These are phyloP conservation scores for Ophiostoma triangulosporum DNA, from an alignment of 2,329 filamentous ascomycete species.

Conservation along the genomic window DNA sequence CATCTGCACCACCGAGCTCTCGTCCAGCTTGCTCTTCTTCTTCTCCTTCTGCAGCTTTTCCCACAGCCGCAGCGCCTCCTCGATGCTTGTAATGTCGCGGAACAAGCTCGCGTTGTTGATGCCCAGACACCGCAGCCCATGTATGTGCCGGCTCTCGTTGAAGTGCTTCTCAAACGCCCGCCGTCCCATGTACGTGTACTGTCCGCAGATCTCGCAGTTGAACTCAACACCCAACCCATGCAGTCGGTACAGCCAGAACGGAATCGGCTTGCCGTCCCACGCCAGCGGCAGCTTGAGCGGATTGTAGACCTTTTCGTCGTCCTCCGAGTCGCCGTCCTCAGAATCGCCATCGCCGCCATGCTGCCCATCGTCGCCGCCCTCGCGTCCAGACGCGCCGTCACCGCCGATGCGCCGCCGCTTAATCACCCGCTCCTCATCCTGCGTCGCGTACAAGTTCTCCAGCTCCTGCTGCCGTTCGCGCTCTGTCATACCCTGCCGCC, in stretches of 20 bases:
- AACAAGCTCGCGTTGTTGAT: conserved; percentile 87
- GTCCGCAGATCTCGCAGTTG: conserved; percentile 83
- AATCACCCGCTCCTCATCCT: conserved; percentile 28
- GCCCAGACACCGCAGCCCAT: conserved; percentile 84
- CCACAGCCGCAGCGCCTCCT: conserved; percentile 80
- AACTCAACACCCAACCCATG: conserved; percentile 94
- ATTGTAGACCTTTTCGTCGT: conserved; percentile 88
- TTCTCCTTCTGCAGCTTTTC: conserved; percentile 83
- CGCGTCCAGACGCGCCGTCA: conserved; percentile 22
- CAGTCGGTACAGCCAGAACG: conserved; percentile 96
- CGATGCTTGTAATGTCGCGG: conserved; percentile 83
- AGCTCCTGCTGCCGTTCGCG: conserved; percentile 88
- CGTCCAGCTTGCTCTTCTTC: conserved; percentile 60
- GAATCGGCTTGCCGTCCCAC: conserved; percentile 98
- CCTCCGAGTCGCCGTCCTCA: conserved; percentile 39
- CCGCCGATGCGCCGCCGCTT: conserved; percentile 1
- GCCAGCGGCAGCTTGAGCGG: conserved; percentile 88
- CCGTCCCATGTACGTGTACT: conserved; percentile 33
- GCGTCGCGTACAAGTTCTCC: conserved; percentile 57
- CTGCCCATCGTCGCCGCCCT: conserved; percentile 52
- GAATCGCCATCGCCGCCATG: conserved; percentile 21
- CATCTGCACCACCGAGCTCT: conserved; percentile 90
- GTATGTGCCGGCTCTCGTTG: conserved; percentile 83
- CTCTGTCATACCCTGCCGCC: conserved; percentile 94
- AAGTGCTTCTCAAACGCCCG: conserved; percentile 98